Conservation (phyloP, 2,329 filamentous ascomycete genomes). For the Diplodia intermedia region DNA sequence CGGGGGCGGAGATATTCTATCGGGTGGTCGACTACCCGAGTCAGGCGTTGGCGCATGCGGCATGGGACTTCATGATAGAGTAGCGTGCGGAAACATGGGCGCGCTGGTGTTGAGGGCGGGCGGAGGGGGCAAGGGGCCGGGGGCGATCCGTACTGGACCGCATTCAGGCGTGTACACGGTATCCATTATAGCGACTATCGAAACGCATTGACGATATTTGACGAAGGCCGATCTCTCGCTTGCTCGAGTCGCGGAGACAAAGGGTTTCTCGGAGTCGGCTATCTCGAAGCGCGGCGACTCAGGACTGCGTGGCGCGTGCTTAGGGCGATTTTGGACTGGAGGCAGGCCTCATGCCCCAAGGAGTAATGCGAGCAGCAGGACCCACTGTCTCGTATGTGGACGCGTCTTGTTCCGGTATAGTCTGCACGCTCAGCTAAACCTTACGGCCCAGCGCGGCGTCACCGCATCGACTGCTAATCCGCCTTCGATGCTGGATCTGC, state of each 20-base stretch:
- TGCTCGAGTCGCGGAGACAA: slow-evolving; percentile 6
- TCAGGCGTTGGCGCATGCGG: slow-evolving; percentile 27
- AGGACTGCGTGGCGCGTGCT: background rate
- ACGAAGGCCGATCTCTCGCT: slow-evolving; percentile 16
- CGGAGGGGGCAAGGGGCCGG: background rate
- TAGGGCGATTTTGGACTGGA: background rate
- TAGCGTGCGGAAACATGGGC: background rate
- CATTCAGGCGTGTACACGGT: background rate
- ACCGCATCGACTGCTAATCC: slow-evolving; percentile 8
- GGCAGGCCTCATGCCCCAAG: background rate
- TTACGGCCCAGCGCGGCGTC: slow-evolving; percentile 12
- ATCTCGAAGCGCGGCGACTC: slow-evolving; percentile 6
- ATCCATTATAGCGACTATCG: slow-evolving; percentile 25
- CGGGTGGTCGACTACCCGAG: slow-evolving; percentile 41
- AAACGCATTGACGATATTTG: slow-evolving; percentile 23
- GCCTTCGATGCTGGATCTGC: slow-evolving; percentile 9
- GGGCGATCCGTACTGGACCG: background rate
- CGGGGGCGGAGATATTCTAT: slow-evolving; percentile 43
- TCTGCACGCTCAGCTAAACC: background rate
- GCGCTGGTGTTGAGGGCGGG: slow-evolving; percentile 16
- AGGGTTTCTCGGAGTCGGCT: slow-evolving; percentile 1
- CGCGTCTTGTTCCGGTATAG: background rate
- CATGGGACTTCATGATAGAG: slow-evolving; percentile 32
- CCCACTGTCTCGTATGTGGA: background rate
- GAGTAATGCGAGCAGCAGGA: background rate